Base-by-base conservation (phyloP, 495 filamentous ascomycete species). In the Astrothelium macrocarpum region DNA sequence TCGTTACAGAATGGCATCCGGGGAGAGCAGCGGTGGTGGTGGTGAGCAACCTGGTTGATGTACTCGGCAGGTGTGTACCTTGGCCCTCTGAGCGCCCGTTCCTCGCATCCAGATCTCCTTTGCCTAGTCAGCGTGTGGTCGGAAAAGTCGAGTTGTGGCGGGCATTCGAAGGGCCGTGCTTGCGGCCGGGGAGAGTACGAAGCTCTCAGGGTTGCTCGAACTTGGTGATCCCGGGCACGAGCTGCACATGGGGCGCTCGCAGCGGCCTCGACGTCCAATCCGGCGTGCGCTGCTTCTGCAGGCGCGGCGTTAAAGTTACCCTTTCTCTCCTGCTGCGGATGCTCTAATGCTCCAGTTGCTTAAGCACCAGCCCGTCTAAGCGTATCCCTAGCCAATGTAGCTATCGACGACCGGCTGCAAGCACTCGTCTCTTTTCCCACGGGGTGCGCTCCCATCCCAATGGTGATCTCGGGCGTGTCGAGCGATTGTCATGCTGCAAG, bases 251-350 rank as follows among this genome's bases (percentile, higher is more conserved):
- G 43, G 43, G 43, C 43, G 43, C 43, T 49, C 9, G 9, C 43
- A 49, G 43, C 36, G n/a, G 45, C 45, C 45, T 18, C 45, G n/a
- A 49, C 11, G 23, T n/a, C 49, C 49, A 56, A 56, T 56, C 49
- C 23, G 23, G 12, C 9, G 49, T 11, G 7, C 29, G 12, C 49
- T 56, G 49, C 49, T 9, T 26, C 49, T 56, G 49, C 49, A 56
- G 3, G 49, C 49, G 49, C 49, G 49, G 49, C 49, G 49, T 56
- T 29, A 56, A 56, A 56, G 49, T 56, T 56, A 56, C 49, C 49
- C 49, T 56, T 56, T 56, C 49, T 29, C 16, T 56, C 25, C 9
- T 56, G 49, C 49, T 56, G 49, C 49, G 49, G 49, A 56, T 56
- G 49, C 20, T 56, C 49, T 56, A 56, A 56, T 56, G 49, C 49